Evolutionary conservation across 1,284 basidiomycete species (phyloP), one percentile per base, ranked within the genome.

Genomic region (Boletus semigastroideus): DNA sequence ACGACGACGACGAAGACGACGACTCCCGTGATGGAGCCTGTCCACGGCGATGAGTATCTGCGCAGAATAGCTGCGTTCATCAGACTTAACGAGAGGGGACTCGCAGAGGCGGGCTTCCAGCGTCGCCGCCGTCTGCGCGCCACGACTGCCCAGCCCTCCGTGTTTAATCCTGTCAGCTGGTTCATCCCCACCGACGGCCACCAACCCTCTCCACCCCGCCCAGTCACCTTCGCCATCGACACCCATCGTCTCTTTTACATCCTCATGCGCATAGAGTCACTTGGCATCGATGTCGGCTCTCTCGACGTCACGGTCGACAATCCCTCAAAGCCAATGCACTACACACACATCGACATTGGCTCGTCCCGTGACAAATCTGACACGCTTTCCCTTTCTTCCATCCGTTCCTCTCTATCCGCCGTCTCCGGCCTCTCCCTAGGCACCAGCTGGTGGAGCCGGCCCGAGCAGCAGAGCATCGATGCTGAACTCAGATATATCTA

Each of bases 161-260:
- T 77, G 39, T 76, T 83, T 72, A 86, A 85, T 61, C 82, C 83
- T 16, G 70, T 86, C 40, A 74, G 72, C 51, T 90, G 87, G 88
- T 79, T 88, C 58, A 72, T 74, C 44, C 65, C 74, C 38, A 19
- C 46, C 56, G 69, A 52, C 50, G 61, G 40, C 49, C 69, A 30
- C 56, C 69, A 49, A 14, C 47, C 70, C 4, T 53, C 67, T 16
- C 61, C 71, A 5, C 66, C 74, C 34, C 82, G 79, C 63, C 81
- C 87, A 5, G 72, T 88, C 36, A 72, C 86, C 12, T 79, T 94
- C 43, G 69, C 80, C 9, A 78, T 90, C 59, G 90, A 94, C 69
- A 82, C 80, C 16, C 90, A 93, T 67, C 91, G 89, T 61, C 80
- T 96, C 12, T 92, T 90, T 78, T 96, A 94, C 70, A 71, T 93